Percentiles rank a stretch among this genome's conserved stretches.
Evolutionary conservation across 768 basidiomycete genomes (phyloP).

Genomic region (Mycena alexandri): DNA sequence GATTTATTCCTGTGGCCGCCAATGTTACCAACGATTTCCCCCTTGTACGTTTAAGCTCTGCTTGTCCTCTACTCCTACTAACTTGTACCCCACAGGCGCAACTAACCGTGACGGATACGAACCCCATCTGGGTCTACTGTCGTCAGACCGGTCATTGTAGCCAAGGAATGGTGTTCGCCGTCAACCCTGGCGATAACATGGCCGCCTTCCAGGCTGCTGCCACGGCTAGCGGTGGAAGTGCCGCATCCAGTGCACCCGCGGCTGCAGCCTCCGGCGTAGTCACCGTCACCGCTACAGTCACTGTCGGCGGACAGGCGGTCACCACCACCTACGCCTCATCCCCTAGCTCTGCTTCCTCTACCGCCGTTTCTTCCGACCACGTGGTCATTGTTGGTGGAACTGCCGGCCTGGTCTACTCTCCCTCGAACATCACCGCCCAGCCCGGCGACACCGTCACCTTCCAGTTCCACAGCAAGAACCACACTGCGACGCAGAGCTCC

Average conservation of each 20-base stretch:
- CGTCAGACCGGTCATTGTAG: slow-evolving; percentile 67
- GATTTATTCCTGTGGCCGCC: slow-evolving; percentile 64
- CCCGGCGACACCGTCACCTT: slow-evolving; percentile 63
- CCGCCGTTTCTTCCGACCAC: slow-evolving; percentile 49
- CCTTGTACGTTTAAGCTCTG: slow-evolving; percentile 37
- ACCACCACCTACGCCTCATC: slow-evolving; percentile 44
- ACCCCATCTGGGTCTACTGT: slow-evolving; percentile 73
- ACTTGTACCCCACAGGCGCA: slow-evolving; percentile 37
- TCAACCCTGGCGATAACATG: slow-evolving; percentile 70
- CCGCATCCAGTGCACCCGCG: slow-evolving; percentile 38
- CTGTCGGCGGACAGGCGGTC: slow-evolving; percentile 42
- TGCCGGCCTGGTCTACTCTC: slow-evolving; percentile 53
- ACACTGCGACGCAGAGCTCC: slow-evolving; percentile 58
- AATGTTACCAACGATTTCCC: slow-evolving; percentile 56
- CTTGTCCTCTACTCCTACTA: no score
- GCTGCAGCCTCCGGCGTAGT: slow-evolving; percentile 43
- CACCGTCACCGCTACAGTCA: slow-evolving; percentile 53
- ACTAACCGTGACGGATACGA: slow-evolving; percentile 54
- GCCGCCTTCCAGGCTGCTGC: slow-evolving; percentile 68
- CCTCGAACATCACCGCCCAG: slow-evolving; percentile 60
- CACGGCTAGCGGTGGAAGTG: slow-evolving; percentile 44
- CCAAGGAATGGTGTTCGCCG: slow-evolving; percentile 74
- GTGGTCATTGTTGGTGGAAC: slow-evolving; percentile 58
- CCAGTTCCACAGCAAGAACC: slow-evolving; percentile 63
- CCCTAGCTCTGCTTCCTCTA: slow-evolving; percentile 39